A percentile compares a stretch with the other conserved stretches of the same genome.
These are phyloP conservation scores for Trichoderma aggressivum DNA, from an alignment of 2,329 filamentous ascomycete genomes.

Conservation along the genomic window DNA sequence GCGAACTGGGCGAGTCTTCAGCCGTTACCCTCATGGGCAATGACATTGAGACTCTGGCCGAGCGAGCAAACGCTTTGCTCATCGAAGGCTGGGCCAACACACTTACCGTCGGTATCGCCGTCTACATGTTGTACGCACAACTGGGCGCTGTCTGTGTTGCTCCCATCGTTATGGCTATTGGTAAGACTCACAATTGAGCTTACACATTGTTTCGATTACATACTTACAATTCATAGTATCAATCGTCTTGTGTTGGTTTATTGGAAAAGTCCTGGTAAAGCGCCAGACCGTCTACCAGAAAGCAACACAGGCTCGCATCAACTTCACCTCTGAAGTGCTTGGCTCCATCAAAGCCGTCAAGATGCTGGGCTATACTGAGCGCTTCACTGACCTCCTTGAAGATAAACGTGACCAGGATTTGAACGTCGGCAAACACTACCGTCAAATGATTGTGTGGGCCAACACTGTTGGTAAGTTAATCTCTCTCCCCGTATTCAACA, in stretches of 20 bases:
- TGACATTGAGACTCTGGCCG: slow-evolving; percentile 31
- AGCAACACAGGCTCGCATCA: slow-evolving; percentile 33
- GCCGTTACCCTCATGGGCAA: slow-evolving; percentile 33
- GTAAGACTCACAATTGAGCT: slow-evolving; percentile 23
- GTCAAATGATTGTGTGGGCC: slow-evolving; percentile 26
- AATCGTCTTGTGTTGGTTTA: slow-evolving; percentile 22
- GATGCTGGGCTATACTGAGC: slow-evolving; percentile 32
- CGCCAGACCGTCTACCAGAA: slow-evolving; percentile 33
- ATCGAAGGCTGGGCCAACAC: slow-evolving; percentile 33
- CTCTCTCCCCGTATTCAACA: background rate
- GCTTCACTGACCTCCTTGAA: slow-evolving; percentile 26
- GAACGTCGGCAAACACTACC: slow-evolving; percentile 26
- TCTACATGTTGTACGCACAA: slow-evolving; percentile 32
- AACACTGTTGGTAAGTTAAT: slow-evolving; percentile 28
- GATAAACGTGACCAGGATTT: slow-evolving; percentile 29
- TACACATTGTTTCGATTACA: background rate
- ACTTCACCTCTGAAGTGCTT: slow-evolving; percentile 32
- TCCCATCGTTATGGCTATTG: slow-evolving; percentile 31
- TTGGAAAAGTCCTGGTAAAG: slow-evolving; percentile 28
- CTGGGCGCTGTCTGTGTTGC: slow-evolving; percentile 33
- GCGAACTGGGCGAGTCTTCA: slow-evolving; percentile 29
- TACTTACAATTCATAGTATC: slow-evolving; percentile 23
- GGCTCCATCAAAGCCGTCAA: slow-evolving; percentile 34
- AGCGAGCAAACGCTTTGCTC: slow-evolving; percentile 28
- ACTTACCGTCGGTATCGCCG: slow-evolving; percentile 31